Base-by-base conservation (phyloP, 73 alveolate genomes). In the Effrenium voratum region DNA sequence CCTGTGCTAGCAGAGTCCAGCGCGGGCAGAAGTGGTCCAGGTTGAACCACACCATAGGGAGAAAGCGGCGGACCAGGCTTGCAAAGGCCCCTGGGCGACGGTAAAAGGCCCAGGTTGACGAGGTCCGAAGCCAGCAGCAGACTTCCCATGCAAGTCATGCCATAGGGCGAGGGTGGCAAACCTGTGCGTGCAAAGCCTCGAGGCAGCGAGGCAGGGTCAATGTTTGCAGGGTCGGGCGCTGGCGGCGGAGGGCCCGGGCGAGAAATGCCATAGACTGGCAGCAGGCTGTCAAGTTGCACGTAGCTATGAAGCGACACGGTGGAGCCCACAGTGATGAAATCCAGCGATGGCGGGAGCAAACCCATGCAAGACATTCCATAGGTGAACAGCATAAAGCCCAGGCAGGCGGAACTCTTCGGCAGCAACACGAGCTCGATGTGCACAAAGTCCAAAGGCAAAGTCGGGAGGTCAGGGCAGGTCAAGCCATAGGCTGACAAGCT, bases 361-460 rank as follows among this genome's bases (percentile, higher is more conserved):
- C 81, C 98, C 38, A 43, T 3, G 43, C 98, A 30, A 22, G 92
- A 38, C 98, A 92, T 75, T 80, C 98, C 98, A 55, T 92, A 92
- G 12, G 40, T 32, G 32, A 63, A 55, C 32, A 40, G 40, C 26
- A 81, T 72, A 32, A n/a, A 38, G n/a, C 36, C 98, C 22, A 36
- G 46, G 46, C 63, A 45, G 22, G 98, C 90, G 73, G 50, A 47
- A 77, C 98, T 92, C 82, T 43, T 59, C 26, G 30, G 63, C 30
- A 38, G 43, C 98, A 52, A 77, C 34, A 38, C 10, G 15, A 66
- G 46, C 28, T 79, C 98, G 5, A 43, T 38, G 28, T 36, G 34
- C 40, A 75, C 91, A n/a, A 55, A 92, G 80, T 92, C 98, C 41
- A 38, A 72, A 70, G 50, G 26, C 19, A 30, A 24, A 47, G 44